Evolutionary conservation across 2,329 filamentous ascomycete genomes (phyloP).

Genomic region (Stagonosporopsis rhizophila): DNA sequence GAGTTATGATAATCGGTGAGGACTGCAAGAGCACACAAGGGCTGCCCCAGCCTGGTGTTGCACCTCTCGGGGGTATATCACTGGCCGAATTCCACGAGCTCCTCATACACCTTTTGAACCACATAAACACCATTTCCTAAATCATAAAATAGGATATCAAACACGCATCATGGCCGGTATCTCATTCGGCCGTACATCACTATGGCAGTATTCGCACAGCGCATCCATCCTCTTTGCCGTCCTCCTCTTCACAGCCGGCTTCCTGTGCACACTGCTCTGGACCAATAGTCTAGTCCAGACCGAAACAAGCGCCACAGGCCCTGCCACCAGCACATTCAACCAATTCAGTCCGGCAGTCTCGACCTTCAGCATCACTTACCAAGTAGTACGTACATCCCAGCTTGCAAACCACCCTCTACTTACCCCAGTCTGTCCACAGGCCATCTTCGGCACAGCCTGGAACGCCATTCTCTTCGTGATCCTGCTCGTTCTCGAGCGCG

Average conservation of each 20-base stretch:
- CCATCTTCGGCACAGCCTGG: conserved; percentile 3
- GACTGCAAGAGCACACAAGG: neutral
- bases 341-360: neutral
- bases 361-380: neutral
- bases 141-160: no score
- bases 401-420: neutral
- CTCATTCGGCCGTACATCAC: neutral
- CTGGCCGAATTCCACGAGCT: no score
- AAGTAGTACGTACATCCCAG: neutral
- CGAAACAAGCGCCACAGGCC: neutral
- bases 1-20: neutral
- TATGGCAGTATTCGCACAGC: conserved; percentile 2
- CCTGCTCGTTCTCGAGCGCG: neutral
- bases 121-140: no score
- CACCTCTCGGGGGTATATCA: neutral
- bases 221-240: neutral
- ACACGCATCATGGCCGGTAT: neutral
- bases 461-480: neutral
- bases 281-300: neutral
- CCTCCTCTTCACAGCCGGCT: neutral
- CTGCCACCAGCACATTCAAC: neutral
- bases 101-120: no score
- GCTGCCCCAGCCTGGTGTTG: neutral
- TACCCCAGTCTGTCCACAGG: neutral
- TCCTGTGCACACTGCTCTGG: neutral